phyloP scores from a whole-genome alignment of 208 protist genomes.

The Acanthamoeba sp. region DNA sequence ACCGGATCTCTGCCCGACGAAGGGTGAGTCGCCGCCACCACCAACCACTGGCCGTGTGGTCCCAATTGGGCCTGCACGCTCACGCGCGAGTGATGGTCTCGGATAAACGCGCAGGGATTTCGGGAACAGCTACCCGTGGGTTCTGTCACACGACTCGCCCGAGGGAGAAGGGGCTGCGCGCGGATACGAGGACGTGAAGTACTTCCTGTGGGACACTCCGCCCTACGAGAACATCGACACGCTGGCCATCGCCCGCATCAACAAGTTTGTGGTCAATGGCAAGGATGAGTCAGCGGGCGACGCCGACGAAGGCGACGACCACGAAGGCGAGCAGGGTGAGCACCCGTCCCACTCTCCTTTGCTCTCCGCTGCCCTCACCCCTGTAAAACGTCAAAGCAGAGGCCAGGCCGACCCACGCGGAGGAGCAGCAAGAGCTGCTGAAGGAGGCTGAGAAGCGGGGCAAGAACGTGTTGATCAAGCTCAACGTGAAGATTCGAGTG shows the following conservation, averaged over 20 bases:
- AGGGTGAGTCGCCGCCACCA: neutral
- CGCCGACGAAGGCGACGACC: neutral
- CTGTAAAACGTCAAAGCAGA: neutral
- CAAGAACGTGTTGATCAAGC: neutral
- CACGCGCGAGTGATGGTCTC: neutral
- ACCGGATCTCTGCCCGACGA: neutral
- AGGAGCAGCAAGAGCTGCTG: neutral
- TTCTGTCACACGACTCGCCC: neutral
- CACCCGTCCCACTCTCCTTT: no score
- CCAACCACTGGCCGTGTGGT: no score
- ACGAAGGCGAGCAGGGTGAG: neutral
- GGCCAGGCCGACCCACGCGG: neutral
- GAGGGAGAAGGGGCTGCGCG: neutral
- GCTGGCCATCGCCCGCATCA: constrained; percentile 3
- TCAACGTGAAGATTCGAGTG: neutral
- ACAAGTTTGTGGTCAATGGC: neutral
- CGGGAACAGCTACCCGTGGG: constrained; percentile 8
- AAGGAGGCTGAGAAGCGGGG: neutral
- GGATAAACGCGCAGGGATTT: neutral
- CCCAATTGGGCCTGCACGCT: no score
- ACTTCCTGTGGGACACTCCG: constrained; percentile 27
- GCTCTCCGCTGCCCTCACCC: no score
- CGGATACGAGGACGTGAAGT: constrained; percentile 6
- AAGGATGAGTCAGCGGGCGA: neutral
- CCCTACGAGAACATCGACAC: neutral